These are phyloP conservation scores for Setomelanomma holmii DNA, from an alignment of 2,329 filamentous ascomycete species.

Conservation along the genomic window DNA sequence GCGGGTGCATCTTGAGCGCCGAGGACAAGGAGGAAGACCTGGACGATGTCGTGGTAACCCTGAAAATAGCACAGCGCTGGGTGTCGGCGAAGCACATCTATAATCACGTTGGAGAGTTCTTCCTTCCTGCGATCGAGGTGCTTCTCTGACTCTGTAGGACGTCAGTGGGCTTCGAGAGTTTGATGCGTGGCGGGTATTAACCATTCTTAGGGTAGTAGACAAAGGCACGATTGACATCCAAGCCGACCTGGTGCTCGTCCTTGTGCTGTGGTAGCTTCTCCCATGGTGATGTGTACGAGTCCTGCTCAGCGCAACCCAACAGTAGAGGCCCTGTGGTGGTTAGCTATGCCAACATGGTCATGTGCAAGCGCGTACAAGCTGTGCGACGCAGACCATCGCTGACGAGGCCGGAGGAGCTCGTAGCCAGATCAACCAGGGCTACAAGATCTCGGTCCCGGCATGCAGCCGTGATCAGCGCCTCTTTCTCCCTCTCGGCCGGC, in stretches of 20 bases:
- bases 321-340: constrained; percentile 66
- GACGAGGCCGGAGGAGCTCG: constrained; percentile 54
- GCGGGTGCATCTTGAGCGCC: constrained; percentile 65
- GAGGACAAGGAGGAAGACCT: constrained; percentile 90
- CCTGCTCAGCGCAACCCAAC: constrained; percentile 46
- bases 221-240: constrained; percentile 96
- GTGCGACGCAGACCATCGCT: constrained; percentile 66
- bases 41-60: constrained; percentile 97
- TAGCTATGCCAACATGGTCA: constrained; percentile 10
- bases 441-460: constrained; percentile 50
- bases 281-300: constrained; percentile 56
- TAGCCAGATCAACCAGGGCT: constrained; percentile 52
- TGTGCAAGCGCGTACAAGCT: constrained; percentile 70
- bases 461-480: constrained; percentile 48
- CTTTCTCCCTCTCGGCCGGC: constrained; percentile 36
- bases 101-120: constrained; percentile 82
- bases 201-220: constrained; percentile 85
- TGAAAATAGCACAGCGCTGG: constrained; percentile 95
- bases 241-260: constrained; percentile 88
- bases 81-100: constrained; percentile 77
- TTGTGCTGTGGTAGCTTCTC: constrained; percentile 72
- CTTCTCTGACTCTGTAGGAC: constrained; percentile 70
- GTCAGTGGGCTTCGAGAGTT: constrained; percentile 13
- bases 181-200: constrained; percentile 42
- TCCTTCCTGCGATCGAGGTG: constrained; percentile 75